Conservation (phyloP, 139 green algal genomes). For the Picochlorum costavermella region DNA sequence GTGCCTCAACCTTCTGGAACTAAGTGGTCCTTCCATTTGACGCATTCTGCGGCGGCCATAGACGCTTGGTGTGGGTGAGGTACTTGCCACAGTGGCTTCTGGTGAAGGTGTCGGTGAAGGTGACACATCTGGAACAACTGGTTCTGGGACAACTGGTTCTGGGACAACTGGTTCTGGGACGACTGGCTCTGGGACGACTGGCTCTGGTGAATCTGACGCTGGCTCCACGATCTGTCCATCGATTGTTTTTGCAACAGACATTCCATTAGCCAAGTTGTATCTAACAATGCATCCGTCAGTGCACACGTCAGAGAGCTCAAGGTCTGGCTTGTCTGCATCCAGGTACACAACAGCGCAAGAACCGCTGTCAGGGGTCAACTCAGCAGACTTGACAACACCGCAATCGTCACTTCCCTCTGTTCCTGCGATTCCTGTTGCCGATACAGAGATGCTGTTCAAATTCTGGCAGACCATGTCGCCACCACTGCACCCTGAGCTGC, state of each 20-base stretch:
- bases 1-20: not conserved
- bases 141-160: not conserved
- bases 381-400: not conserved
- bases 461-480: not conserved
- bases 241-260: not conserved
- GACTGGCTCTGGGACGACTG: not conserved
- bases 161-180: not conserved
- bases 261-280: constrained; percentile 4
- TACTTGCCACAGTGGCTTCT: too few species aligned
- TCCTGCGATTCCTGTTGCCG: not conserved
- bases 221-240: not conserved
- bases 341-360: not conserved
- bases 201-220: not conserved
- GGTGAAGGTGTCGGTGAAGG: not conserved
- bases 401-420: not conserved
- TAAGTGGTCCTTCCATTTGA: too few species aligned
- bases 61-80: too few species aligned
- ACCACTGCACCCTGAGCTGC: not conserved
- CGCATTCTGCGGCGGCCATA: too few species aligned
- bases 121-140: not conserved
- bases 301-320: constrained; percentile 8
- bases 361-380: not conserved
- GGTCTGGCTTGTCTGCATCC: not conserved
- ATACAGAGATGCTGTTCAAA: not conserved
- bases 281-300: not conserved